Base-by-base conservation (phyloP, 176 grass and related monocot species). In the Paspalum vaginatum region DNA sequence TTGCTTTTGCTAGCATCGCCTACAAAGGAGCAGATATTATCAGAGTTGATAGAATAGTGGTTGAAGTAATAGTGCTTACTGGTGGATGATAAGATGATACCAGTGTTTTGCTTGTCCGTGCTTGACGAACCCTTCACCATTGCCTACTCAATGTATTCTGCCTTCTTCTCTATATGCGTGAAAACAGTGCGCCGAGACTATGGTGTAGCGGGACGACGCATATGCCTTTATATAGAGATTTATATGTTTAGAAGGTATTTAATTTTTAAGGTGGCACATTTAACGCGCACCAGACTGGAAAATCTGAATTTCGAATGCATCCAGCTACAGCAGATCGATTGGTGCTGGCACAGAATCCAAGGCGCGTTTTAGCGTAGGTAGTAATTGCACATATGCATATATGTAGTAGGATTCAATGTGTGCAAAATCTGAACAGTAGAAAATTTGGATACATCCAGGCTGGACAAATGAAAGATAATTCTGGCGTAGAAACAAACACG, bases 1-100 rank as follows among this genome's bases (percentile, higher is more conserved):
- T 52, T 51, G 61, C 46, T 79, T 24, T 53, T 66, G 32, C 49
- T 53, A 66, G 76, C 61, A 79, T 79, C 32, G 53, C 46, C 62
- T 79, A 21, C 13, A 55, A 55, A 55, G n/a, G 43, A 68, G 52
- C 18, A 43, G 49, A 54, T 24, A 53, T 21, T 6, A 9, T 24
- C 37, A n/a, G 1, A 13, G 71, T 74, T 57, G 15, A 22, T 43
- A 79, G 48, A 79, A 40, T 24, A 54, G n/a, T 79, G 37, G 48
- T 68, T 67, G 25, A 66, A 79, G 8, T 21, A n/a, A 47, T 66
- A 68, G 55, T 42, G 37, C 27, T 52, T 50, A 11, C 5, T 66
- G 14, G 20, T 43, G 2, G 20, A 42, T 79, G 32, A 17, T 53
- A 42, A 25, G 48, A 52, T 42, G 48, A 26, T 65, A 67, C 37